Conservation (phyloP, 805 yeast genomes). For the Candida multigemmis region DNA sequence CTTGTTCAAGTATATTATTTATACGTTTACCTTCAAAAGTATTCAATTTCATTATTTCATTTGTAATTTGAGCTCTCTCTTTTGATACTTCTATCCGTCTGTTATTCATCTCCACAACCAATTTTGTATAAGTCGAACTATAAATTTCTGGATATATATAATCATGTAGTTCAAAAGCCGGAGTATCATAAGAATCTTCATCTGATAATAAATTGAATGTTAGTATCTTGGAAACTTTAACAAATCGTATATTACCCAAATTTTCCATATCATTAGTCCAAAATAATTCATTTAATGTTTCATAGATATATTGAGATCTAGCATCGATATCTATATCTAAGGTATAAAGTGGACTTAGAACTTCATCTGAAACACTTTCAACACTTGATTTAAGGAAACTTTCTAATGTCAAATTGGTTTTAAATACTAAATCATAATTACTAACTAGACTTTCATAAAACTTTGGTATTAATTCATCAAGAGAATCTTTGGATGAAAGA, state of each 20-base stretch:
- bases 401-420: slow-evolving; percentile 3
- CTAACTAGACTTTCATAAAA: slow-evolving; percentile 7
- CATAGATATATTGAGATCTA: slow-evolving; percentile 16
- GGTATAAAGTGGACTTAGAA: slow-evolving; percentile 8
- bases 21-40: slow-evolving; percentile 35
- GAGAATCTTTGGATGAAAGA: no score
- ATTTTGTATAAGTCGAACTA: slow-evolving; percentile 10
- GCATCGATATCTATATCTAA: slow-evolving; percentile 25
- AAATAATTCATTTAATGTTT: slow-evolving; percentile 24
- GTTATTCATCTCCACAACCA: slow-evolving; percentile 11
- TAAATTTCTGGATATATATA: slow-evolving; percentile 27
- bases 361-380: slow-evolving; percentile 16
- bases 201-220: slow-evolving; percentile 21
- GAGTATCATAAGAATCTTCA: slow-evolving; percentile 5
- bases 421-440: slow-evolving; percentile 1
- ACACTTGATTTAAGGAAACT: slow-evolving; percentile 16
- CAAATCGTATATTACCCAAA: slow-evolving; percentile 18
- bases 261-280: slow-evolving; percentile 24
- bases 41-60: slow-evolving; percentile 19
- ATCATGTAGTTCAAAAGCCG: slow-evolving; percentile 19
- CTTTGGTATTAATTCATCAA: slow-evolving; percentile 12
- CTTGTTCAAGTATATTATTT: no score
- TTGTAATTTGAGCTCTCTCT: slow-evolving; percentile 11
- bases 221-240: slow-evolving; percentile 18
- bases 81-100: slow-evolving; percentile 7